A percentile compares a stretch with the other conserved stretches of the same genome.
Evolutionary conservation across 176 grass and related monocot species (phyloP).

Genomic region (Rhynchospora tenuis): DNA sequence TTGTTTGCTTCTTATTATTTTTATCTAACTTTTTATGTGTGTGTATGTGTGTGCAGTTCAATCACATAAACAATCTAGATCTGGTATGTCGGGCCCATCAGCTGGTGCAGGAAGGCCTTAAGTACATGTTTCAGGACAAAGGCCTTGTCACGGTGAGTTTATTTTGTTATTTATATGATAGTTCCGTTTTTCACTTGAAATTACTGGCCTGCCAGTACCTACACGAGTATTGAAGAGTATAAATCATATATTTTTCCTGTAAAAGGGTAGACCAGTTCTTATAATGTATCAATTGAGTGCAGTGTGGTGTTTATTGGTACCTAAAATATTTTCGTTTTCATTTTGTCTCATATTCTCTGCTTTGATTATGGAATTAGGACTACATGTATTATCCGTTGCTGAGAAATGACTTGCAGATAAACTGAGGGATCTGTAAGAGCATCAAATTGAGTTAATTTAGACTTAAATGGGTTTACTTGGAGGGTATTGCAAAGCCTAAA

Average conservation of each 20-base stretch:
- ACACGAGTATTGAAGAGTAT: background rate
- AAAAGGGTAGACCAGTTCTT: background rate
- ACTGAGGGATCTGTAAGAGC: background rate
- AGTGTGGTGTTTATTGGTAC: background rate
- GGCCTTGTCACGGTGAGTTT: slow-evolving; percentile 95
- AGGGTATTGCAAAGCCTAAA: background rate
- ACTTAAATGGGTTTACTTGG: background rate
- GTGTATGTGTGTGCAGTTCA: slow-evolving; percentile 77
- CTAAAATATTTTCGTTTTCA: background rate
- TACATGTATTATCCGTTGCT: background rate
- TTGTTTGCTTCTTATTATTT: background rate
- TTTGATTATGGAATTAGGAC: background rate
- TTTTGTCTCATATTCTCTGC: background rate
- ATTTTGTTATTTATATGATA: background rate
- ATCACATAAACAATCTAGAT: slow-evolving; percentile 90
- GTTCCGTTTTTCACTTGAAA: background rate
- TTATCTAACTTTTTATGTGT: background rate
- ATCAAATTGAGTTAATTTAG: background rate
- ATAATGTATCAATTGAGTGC: background rate
- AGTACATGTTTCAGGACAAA: slow-evolving; percentile 99
- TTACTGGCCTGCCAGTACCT: background rate
- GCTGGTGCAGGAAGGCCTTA: slow-evolving; percentile 93
- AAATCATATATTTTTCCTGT: background rate
- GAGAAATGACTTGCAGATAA: background rate
- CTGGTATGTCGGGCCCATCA: slow-evolving; percentile 96